Base-by-base conservation (phyloP, 805 yeast species). In the Candida orba region DNA sequence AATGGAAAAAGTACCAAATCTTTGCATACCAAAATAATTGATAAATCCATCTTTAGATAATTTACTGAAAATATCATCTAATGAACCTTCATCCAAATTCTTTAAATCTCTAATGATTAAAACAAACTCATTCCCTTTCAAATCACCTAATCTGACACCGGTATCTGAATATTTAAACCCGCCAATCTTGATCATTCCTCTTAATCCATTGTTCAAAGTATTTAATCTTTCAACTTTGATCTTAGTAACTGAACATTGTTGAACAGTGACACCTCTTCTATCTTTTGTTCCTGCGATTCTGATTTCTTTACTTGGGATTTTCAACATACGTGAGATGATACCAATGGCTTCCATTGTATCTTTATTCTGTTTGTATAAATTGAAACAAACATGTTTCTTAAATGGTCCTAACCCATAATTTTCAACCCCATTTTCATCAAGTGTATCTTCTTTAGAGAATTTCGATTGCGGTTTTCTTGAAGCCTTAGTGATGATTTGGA, bases 11-110 rank as follows among this genome's bases (percentile, higher is more conserved):
- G 99, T 90, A 25, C 99, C 99, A 62, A 93, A 93, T 58, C 99
- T 72, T 68, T 93, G 99, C 90, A 93, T 83, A n/a, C 99, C 99
- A 61, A 76, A 93, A 59, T 93, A 93, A 63, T 93, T 93, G 50
- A 93, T 83, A 57, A 87, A 93, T 0, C 99, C 99, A 25, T 73
- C 69, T 2, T 68, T 69, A 40, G 69, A 67, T 41, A 91, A 67
- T 0, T 58, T 51, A 90, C 70, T 23, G 88, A 73, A 9, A 67
- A 59, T 13, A 62, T 59, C 15, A 88, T 67, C 29, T 27, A 27
- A 8, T 27, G 29, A n/a, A 15, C 15, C 76, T n/a, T 12, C 25
- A 4, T 36, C 32, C 35, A 40, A 12, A 37, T 12, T 29, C 22
- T 40, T 61, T 64, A n/a, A 48, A 36, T 89, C 87, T 57, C 96